phyloP scores from a whole-genome alignment of 306 rosid species.

The Sophora flavescens region DNA sequence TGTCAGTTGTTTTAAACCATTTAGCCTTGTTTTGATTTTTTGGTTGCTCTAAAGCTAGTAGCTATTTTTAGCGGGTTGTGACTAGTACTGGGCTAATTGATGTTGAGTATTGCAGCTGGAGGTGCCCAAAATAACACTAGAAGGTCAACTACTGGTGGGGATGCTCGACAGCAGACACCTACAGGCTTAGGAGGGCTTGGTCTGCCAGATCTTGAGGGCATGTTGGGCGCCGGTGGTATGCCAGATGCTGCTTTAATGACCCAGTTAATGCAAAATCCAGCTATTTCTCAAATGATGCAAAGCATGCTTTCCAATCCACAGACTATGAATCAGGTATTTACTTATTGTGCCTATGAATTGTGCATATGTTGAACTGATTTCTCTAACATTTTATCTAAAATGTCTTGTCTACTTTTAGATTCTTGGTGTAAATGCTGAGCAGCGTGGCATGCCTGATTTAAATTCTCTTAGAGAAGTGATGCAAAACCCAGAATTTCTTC shows the following conservation, averaged over 20 bases:
- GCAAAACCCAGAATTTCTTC: slow-evolving; percentile 84
- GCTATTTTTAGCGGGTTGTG: slow-evolving; percentile 22
- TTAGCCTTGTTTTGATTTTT: slow-evolving; percentile 1
- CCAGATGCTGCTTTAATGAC: slow-evolving; percentile 67
- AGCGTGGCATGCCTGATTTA: slow-evolving; percentile 74
- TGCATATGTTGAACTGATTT: slow-evolving; percentile 36
- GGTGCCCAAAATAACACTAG: slow-evolving; percentile 62
- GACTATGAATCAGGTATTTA: slow-evolving; percentile 76
- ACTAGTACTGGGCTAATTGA: slow-evolving; percentile 21
- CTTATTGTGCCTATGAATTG: slow-evolving; percentile 5
- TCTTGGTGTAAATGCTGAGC: slow-evolving; percentile 69
- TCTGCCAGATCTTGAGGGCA: slow-evolving; percentile 71
- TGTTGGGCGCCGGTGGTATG: slow-evolving; percentile 68
- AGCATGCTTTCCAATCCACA: slow-evolving; percentile 83
- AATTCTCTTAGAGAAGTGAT: slow-evolving; percentile 87
- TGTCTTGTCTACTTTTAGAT: slow-evolving; percentile 49
- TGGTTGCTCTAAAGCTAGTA: slow-evolving; percentile 29
- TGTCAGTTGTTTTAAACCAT: not conserved
- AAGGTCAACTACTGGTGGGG: slow-evolving; percentile 61
- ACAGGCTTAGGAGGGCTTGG: slow-evolving; percentile 71
- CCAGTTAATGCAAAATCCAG: slow-evolving; percentile 88
- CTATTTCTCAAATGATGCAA: slow-evolving; percentile 89
- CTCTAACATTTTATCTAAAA: slow-evolving; percentile 39
- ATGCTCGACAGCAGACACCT: slow-evolving; percentile 64
- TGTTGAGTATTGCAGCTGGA: slow-evolving; percentile 61